These are phyloP conservation scores for Geotrichum australiense DNA, from an alignment of 1,139 yeast species.

Conservation along the genomic window DNA sequence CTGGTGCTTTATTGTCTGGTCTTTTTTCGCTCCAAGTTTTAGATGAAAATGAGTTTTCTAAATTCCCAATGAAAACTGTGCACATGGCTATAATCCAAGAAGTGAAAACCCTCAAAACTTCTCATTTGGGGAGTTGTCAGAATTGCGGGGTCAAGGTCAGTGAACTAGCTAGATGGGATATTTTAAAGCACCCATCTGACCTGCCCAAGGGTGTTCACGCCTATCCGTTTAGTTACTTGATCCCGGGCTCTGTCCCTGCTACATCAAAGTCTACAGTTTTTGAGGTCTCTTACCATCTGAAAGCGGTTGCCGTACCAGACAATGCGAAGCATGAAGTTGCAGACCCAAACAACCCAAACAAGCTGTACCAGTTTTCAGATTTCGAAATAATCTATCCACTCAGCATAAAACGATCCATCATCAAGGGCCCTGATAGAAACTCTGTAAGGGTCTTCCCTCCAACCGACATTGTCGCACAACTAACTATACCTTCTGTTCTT, in stretches of 20 bases:
- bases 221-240: constrained; percentile 86
- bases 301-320: constrained; percentile 53
- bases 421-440: constrained; percentile 78
- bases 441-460: constrained; percentile 93
- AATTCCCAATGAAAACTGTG: constrained; percentile 47
- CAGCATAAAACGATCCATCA: constrained; percentile 67
- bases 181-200: constrained; percentile 49
- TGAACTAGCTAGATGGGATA: constrained; percentile 84
- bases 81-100: constrained; percentile 64
- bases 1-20: constrained; percentile 85
- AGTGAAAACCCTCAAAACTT: constrained; percentile 33
- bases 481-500: constrained; percentile 79
- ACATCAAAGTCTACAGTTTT: constrained; percentile 51
- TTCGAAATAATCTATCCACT: constrained; percentile 41
- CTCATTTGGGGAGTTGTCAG: constrained; percentile 23
- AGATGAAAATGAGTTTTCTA: constrained; percentile 18
- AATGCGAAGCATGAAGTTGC: constrained; percentile 14
- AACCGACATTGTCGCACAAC: constrained; percentile 79
- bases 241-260: constrained; percentile 90
- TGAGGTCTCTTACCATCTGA: constrained; percentile 62
- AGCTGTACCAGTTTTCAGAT: background rate
- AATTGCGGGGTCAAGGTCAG: constrained; percentile 50
- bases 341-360: constrained; percentile 15
- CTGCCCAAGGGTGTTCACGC: constrained; percentile 65
- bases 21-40: constrained; percentile 38